Percentiles rank a stretch among this genome's conserved stretches.
These are phyloP conservation scores for Mycena galericulata DNA, from an alignment of 768 basidiomycete genomes.

Conservation along the genomic window DNA sequence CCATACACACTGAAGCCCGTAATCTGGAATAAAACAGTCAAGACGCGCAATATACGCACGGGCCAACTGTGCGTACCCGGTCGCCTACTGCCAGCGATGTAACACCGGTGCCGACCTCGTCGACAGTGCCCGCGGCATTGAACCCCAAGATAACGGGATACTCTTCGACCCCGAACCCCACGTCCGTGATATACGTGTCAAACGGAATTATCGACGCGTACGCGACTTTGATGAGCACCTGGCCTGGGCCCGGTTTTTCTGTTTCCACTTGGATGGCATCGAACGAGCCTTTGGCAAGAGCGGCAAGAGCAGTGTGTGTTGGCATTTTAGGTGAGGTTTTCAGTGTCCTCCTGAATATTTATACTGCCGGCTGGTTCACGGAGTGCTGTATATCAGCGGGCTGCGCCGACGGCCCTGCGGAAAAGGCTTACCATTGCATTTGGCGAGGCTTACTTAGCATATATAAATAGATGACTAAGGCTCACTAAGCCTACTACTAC, in stretches of 20 bases:
- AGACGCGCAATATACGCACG: not conserved
- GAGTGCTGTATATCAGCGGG: too few species aligned
- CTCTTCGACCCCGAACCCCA: not conserved
- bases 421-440: too few species aligned
- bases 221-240: constrained; percentile 55
- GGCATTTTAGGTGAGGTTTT: constrained; percentile 38
- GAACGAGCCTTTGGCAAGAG: constrained; percentile 48
- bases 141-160: not conserved
- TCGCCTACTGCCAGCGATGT: not conserved
- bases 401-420: too few species aligned
- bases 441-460: too few species aligned
- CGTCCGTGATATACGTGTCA: constrained; percentile 5
- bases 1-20: constrained; percentile 16
- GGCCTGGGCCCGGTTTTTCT: constrained; percentile 44
- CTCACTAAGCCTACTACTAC: too few species aligned
- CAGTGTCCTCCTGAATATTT: too few species aligned
- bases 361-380: too few species aligned
- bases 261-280: constrained; percentile 53
- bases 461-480: too few species aligned
- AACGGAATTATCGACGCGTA: constrained; percentile 53
- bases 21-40: not conserved
- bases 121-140: not conserved
- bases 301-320: constrained; percentile 58
- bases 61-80: not conserved
- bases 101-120: not conserved